Evolutionary conservation across 148 eudicot species (phyloP), one percentile per base, ranked within the genome.

Genomic region (Salicornia ramosissima): DNA sequence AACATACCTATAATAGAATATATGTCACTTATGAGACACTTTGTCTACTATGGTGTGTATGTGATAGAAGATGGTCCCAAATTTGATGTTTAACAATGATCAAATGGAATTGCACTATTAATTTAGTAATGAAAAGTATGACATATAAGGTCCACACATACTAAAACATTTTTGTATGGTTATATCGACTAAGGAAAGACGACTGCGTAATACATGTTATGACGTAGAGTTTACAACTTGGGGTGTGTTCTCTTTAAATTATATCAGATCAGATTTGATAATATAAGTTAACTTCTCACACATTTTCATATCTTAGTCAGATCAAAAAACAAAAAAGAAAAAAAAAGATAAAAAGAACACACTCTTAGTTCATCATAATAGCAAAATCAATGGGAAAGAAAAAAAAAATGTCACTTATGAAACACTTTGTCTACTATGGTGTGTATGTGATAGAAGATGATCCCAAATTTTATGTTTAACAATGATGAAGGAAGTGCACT

Each of bases 121-220:
- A 36, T n/a, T 14, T 11, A 25, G 29, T 16, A 18, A 14, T 31
- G 63, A 58, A 58, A 8, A 15, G 63, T 58, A 40, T 58, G 63
- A 19, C 63, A 56, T 56, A 29, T 56, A 29, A 56, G 61, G 34
- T 15, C 61, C 34, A 28, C 61, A 56, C 5, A 56, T n/a, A n/a
- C n/a, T n/a, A n/a, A n/a, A n/a, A n/a, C n/a, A n/a, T n/a, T n/a
- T n/a, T n/a, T n/a, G n/a, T n/a, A n/a, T n/a, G n/a, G 4, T 49
- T 22, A 49, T 31, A 58, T 18, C 19, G 30, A 31, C 63, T 29
- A 58, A 58, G 8, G 22, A 29, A 58, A 28, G 14, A 58, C 11
- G 30, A 30, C 1, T 29, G 34, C 16, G 19, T 14, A 12, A 46
- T 15, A 36, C 40, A 36, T 49, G 8, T 49, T 2, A 18, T 19